A percentile compares a stretch with the other conserved stretches of the same genome.
phyloP scores from a whole-genome alignment of 2,329 filamentous ascomycete species.

The Trichophyton rubrum region DNA sequence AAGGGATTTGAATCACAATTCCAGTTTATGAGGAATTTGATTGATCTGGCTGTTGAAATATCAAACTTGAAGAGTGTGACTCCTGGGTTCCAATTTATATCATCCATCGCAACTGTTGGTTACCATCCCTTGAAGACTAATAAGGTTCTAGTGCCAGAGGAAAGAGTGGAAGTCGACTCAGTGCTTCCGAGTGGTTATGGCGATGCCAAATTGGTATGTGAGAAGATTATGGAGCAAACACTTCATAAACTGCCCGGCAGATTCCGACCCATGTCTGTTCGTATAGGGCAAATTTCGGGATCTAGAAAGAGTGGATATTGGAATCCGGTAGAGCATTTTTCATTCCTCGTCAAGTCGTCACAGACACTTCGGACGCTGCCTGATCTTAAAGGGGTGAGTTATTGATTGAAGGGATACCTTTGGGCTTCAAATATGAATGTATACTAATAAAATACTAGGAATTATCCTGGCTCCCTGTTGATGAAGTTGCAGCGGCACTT shows the following conservation, averaged over 20 bases:
- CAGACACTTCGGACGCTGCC: slow-evolving; percentile 36
- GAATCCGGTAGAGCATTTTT: slow-evolving; percentile 43
- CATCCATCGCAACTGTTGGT: slow-evolving; percentile 32
- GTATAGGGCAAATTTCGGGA: slow-evolving; percentile 44
- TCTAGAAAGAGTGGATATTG: slow-evolving; percentile 40
- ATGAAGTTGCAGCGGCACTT: slow-evolving; percentile 27
- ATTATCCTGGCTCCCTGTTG: slow-evolving; percentile 38
- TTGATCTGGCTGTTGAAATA: slow-evolving; percentile 33
- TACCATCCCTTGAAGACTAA: slow-evolving; percentile 18
- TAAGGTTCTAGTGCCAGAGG: slow-evolving; percentile 32
- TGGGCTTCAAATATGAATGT: slow-evolving; percentile 21
- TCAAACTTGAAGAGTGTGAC: slow-evolving; percentile 15
- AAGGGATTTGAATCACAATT: slow-evolving; percentile 42
- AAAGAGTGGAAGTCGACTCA: slow-evolving; percentile 26
- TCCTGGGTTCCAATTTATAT: slow-evolving; percentile 31
- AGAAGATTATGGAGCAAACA: slow-evolving; percentile 39
- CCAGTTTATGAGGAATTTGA: slow-evolving; percentile 39
- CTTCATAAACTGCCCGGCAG: slow-evolving; percentile 30
- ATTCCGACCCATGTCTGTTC: slow-evolving; percentile 35
- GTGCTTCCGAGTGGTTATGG: slow-evolving; percentile 39
- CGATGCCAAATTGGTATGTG: slow-evolving; percentile 43
- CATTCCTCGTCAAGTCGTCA: slow-evolving; percentile 39
- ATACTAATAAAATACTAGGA: slow-evolving; percentile 1
- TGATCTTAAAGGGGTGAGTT: slow-evolving; percentile 13
- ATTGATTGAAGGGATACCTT: neutral